A percentile compares a stretch with the other conserved stretches of the same genome.
These are phyloP conservation scores for Candida incommunis DNA, from an alignment of 805 yeast genomes.

Conservation along the genomic window DNA sequence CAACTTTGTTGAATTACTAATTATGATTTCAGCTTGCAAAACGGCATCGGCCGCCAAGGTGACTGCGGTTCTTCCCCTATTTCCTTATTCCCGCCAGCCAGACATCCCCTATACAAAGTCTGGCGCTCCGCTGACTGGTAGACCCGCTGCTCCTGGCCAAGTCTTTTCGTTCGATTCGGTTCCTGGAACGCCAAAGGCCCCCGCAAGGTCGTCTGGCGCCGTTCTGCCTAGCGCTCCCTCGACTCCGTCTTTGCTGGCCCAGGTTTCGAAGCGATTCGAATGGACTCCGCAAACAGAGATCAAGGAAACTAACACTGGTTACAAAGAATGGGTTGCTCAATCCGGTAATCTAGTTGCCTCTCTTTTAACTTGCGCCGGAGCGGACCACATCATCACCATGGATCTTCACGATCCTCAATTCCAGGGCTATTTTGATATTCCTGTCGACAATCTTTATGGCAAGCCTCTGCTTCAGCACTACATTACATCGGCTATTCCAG, in stretches of 20 bases:
- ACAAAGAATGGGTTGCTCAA: slow-evolving; percentile 92
- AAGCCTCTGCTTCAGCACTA: slow-evolving; percentile 80
- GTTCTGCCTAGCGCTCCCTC: not conserved
- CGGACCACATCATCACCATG: slow-evolving; percentile 94
- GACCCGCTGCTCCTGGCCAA: slow-evolving; percentile 12
- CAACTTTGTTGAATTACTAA: slow-evolving; percentile 65
- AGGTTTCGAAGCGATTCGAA: not conserved
- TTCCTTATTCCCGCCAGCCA: slow-evolving; percentile 93
- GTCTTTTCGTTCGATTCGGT: slow-evolving; percentile 32
- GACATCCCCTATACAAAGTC: slow-evolving; percentile 73
- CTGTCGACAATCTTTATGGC: slow-evolving; percentile 87
- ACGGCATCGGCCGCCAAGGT: slow-evolving; percentile 81
- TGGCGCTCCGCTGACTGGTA: slow-evolving; percentile 50
- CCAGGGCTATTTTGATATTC: slow-evolving; percentile 93
- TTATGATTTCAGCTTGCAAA: slow-evolving; percentile 84
- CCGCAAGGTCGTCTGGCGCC: not conserved
- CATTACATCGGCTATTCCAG: slow-evolving; percentile 62
- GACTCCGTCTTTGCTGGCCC: not conserved
- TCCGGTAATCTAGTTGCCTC: slow-evolving; percentile 87
- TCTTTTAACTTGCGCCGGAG: slow-evolving; percentile 80
- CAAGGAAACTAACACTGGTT: slow-evolving; percentile 37
- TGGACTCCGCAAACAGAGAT: not conserved
- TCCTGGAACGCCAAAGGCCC: slow-evolving; percentile 33
- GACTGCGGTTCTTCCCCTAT: slow-evolving; percentile 82
- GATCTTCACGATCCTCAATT: slow-evolving; percentile 96